Percentiles rank a stretch among this genome's conserved stretches.
These are phyloP conservation scores for Fusarium siculi DNA, from an alignment of 2,329 filamentous ascomycete genomes.

Conservation along the genomic window DNA sequence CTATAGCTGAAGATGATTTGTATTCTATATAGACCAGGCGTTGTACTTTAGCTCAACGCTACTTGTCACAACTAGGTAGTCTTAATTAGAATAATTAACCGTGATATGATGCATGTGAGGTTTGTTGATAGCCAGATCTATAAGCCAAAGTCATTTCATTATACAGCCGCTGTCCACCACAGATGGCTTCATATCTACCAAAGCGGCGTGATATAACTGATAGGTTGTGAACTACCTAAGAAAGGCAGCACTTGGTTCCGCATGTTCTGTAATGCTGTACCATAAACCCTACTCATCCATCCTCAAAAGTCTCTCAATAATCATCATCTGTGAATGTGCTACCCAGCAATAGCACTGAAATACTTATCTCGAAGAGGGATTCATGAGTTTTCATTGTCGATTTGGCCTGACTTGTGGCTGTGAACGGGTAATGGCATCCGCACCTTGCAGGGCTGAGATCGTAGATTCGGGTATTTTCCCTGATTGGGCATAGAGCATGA, in stretches of 20 bases:
- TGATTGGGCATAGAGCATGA: not conserved
- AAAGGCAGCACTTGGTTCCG: not conserved
- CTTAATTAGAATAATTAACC: not conserved
- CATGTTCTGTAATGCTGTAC: not conserved
- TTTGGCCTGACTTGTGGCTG: not conserved
- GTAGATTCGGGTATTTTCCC: not conserved
- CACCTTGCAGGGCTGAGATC: not conserved
- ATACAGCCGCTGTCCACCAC: not conserved
- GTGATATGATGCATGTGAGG: not conserved
- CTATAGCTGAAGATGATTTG: not conserved
- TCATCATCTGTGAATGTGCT: no score
- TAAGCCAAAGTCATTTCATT: not conserved
- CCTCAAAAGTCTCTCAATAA: no score
- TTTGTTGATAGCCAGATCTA: not conserved
- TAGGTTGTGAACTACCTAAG: not conserved
- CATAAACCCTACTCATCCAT: no score
- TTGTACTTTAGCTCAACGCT: not conserved
- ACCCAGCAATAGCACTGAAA: not conserved
- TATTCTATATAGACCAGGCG: not conserved
- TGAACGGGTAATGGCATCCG: not conserved
- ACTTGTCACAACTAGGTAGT: not conserved
- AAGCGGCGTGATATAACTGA: not conserved
- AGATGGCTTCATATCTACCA: not conserved
- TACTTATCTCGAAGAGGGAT: not conserved
- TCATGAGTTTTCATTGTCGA: not conserved